phyloP scores from a whole-genome alignment of 2,329 filamentous ascomycete species.

The Colletotrichum filicis region DNA sequence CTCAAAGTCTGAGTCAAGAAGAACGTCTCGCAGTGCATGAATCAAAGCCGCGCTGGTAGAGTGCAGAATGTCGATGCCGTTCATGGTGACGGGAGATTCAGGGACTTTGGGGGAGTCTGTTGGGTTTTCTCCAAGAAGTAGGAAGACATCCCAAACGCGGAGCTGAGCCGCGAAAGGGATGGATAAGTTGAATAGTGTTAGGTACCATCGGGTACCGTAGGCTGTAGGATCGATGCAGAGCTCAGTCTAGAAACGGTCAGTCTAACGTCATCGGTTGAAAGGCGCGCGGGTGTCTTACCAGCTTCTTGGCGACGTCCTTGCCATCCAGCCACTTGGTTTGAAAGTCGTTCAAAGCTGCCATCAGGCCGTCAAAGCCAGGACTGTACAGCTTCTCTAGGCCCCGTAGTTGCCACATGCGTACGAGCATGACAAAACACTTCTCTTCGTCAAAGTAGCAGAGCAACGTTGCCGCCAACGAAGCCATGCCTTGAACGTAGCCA shows the following conservation, averaged over 20 bases:
- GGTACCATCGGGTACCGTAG: slow-evolving; percentile 97
- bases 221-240: slow-evolving; percentile 86
- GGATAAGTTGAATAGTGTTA: slow-evolving; percentile 97
- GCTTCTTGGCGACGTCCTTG: slow-evolving; percentile 81
- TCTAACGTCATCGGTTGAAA: background rate
- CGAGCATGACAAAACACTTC: slow-evolving; percentile 93
- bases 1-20: slow-evolving; percentile 95
- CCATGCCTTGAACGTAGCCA: slow-evolving; percentile 99
- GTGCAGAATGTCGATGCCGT: slow-evolving; percentile 86
- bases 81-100: slow-evolving; percentile 19
- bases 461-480: slow-evolving; percentile 88
- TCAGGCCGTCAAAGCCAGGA: slow-evolving; percentile 85
- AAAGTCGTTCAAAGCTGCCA: slow-evolving; percentile 87
- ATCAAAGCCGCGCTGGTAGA: slow-evolving; percentile 91
- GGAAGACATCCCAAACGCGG: slow-evolving; percentile 97
- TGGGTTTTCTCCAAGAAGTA: slow-evolving; percentile 86
- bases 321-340: slow-evolving; percentile 83
- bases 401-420: slow-evolving; percentile 90
- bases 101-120: slow-evolving; percentile 44
- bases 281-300: slow-evolving; percentile 68
- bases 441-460: slow-evolving; percentile 98
- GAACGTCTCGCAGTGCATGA: slow-evolving; percentile 86
- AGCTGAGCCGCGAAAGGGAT: slow-evolving; percentile 95
- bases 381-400: slow-evolving; percentile 88
- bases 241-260: slow-evolving; percentile 64